Evolutionary conservation across 2,329 filamentous ascomycete genomes (phyloP).

Genomic region (Pestalotiopsis sp.): DNA sequence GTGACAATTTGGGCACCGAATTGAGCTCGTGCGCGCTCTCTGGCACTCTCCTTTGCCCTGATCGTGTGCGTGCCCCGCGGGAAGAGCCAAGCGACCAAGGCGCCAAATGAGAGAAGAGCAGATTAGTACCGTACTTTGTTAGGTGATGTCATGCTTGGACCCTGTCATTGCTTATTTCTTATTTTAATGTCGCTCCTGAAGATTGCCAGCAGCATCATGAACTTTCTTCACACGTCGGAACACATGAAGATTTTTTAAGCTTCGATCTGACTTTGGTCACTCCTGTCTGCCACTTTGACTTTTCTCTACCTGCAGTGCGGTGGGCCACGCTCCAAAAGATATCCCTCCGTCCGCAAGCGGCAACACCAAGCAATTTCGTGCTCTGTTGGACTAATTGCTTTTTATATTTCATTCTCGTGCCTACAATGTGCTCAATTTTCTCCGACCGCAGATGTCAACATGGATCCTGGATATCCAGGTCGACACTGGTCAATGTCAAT

Average conservation of each 20-base stretch:
- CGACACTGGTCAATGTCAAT: background rate
- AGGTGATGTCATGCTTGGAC: background rate
- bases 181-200: background rate
- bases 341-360: background rate
- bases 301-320: background rate
- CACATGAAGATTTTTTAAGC: too few species aligned
- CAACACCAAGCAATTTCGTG: background rate
- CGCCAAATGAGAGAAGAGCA: background rate
- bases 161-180: background rate
- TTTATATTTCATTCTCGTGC: background rate
- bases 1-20: background rate
- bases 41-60: too few species aligned
- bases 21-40: too few species aligned
- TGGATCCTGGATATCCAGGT: background rate
- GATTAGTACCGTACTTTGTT: background rate
- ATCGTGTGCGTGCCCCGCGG: background rate
- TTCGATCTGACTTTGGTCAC: too few species aligned
- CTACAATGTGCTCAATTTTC: background rate
- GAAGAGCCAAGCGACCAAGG: background rate
- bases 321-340: background rate
- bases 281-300: too few species aligned
- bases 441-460: background rate
- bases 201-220: too few species aligned
- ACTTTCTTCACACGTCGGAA: too few species aligned
- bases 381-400: background rate